Evolutionary conservation across 2,329 filamentous ascomycete species (phyloP).

Genomic region (Ciborinia camelliae): DNA sequence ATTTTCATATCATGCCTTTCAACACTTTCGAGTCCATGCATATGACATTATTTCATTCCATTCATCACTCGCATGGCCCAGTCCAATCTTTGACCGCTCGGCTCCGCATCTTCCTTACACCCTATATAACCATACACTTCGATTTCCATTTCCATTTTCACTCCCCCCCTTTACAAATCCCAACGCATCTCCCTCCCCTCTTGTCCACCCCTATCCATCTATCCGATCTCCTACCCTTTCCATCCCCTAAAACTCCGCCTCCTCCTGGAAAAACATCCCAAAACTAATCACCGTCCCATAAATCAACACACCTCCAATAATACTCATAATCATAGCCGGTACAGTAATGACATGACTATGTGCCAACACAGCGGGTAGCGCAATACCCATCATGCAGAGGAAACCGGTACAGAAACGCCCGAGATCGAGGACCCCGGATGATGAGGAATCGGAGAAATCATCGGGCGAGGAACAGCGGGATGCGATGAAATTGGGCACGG

Average conservation of each 20-base stretch:
- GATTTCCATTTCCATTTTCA: not conserved
- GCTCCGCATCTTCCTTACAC: not conserved
- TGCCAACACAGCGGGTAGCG: slow-evolving; percentile 81
- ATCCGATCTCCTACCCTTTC: not conserved
- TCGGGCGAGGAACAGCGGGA: slow-evolving; percentile 83
- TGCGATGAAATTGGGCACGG: slow-evolving; percentile 96
- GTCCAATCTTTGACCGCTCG: not conserved
- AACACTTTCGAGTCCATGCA: not conserved
- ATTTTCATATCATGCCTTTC: not conserved
- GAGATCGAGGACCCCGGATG: slow-evolving; percentile 84
- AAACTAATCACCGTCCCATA: slow-evolving; percentile 99
- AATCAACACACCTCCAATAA: slow-evolving; percentile 87
- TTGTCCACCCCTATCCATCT: not conserved
- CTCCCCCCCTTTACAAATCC: too few relatives aligned
- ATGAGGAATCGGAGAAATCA: slow-evolving; percentile 77
- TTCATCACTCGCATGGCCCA: slow-evolving; percentile 3
- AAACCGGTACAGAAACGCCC: slow-evolving; percentile 94
- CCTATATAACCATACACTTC: not conserved
- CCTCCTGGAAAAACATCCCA: slow-evolving; percentile 96
- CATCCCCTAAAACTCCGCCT: slow-evolving; percentile 40
- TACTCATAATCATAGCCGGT: slow-evolving; percentile 91
- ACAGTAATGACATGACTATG: slow-evolving; percentile 79
- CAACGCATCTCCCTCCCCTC: not conserved
- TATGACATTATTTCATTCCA: not conserved
- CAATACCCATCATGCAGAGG: slow-evolving; percentile 94